Conservation (phyloP, 2,329 filamentous ascomycete genomes). For the Botryosphaeria dothidea region DNA sequence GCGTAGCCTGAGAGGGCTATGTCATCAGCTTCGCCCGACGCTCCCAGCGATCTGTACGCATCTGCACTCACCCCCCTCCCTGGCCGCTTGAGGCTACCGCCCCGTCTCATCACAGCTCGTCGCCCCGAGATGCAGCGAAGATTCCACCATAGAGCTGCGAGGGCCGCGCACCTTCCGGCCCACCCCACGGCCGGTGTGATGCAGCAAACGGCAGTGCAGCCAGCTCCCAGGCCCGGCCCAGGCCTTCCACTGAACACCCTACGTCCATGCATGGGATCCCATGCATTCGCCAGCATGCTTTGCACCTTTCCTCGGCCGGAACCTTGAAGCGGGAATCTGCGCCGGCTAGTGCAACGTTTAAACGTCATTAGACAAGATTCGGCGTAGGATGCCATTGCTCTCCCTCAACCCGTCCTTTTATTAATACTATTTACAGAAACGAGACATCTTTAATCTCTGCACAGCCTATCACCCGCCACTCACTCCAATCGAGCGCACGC, state of each 20-base stretch:
- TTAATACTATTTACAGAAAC: conserved; percentile 6
- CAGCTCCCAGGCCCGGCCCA: not conserved
- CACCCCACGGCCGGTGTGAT: not conserved
- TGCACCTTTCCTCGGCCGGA: not conserved
- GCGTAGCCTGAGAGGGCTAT: not conserved
- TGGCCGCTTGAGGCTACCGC: not conserved
- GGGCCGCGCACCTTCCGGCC: not conserved
- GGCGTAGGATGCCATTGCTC: not conserved
- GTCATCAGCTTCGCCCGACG: not conserved
- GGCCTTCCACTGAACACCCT: not conserved
- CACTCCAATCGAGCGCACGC: not conserved
- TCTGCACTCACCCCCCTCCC: no score
- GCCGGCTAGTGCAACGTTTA: not conserved
- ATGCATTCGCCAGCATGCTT: not conserved
- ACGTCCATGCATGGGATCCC: not conserved
- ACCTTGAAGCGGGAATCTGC: not conserved
- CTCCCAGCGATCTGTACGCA: no score
- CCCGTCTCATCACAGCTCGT: not conserved
- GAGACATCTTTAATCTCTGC: conserved; percentile 1
- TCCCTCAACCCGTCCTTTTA: not conserved
- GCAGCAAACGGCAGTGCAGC: not conserved
- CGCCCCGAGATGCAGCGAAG: not conserved
- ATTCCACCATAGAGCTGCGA: conserved; percentile 8
- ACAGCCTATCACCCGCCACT: not conserved
- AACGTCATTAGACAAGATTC: not conserved